Evolutionary conservation across 805 yeast genomes (phyloP).

Genomic region (Nakazawaea wickerhamii): DNA sequence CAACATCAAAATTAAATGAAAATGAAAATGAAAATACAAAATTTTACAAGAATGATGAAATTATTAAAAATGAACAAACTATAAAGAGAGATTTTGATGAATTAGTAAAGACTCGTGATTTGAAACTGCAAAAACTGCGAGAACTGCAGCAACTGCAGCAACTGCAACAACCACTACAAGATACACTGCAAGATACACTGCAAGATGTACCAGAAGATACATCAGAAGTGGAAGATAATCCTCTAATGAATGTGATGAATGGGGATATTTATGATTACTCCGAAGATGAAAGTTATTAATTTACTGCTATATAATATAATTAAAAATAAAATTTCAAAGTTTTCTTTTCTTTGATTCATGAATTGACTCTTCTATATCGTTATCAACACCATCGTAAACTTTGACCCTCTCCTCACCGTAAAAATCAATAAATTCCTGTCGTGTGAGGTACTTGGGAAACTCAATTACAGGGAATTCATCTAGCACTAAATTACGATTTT

Average conservation of each 20-base stretch:
- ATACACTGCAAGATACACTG: background rate
- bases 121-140: conserved; percentile 11
- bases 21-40: conserved; percentile 21
- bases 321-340: background rate
- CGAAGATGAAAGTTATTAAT: too few species aligned
- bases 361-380: background rate
- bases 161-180: conserved; percentile 1
- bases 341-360: conserved; percentile 1
- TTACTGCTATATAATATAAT: background rate
- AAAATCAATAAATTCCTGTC: conserved; percentile 42
- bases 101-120: conserved; percentile 13
- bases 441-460: conserved; percentile 47
- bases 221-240: conserved; percentile 8
- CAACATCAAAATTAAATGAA: conserved; percentile 16
- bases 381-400: conserved; percentile 2
- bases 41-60: conserved; percentile 23
- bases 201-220: background rate
- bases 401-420: conserved; percentile 38
- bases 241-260: too few species aligned
- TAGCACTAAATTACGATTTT: conserved; percentile 53
- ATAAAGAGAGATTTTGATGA: conserved; percentile 18
- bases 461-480: conserved; percentile 56
- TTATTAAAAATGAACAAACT: conserved; percentile 22
- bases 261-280: too few species aligned
- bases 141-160: background rate